These are phyloP conservation scores for Sarcocystis neurona DNA, from an alignment of 169 alveolate genomes.

Conservation along the genomic window DNA sequence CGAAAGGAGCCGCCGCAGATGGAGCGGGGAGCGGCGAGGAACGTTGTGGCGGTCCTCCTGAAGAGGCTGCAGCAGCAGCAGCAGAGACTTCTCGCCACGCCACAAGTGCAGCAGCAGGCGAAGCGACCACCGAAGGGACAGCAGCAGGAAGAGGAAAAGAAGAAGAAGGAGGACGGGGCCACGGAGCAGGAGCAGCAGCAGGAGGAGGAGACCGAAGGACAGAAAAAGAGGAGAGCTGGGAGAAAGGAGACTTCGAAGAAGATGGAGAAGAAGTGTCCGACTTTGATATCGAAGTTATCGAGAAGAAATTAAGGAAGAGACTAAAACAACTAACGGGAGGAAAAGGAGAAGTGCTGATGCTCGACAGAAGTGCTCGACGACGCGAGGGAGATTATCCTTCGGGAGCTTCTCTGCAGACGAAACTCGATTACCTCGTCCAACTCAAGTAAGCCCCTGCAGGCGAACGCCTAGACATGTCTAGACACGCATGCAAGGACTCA, in stretches of 20 bases:
- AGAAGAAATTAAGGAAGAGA: background rate
- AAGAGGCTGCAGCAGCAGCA: too few species aligned
- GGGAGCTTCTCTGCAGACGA: background rate
- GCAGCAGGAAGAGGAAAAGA: too few species aligned
- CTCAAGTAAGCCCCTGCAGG: background rate
- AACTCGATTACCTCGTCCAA: background rate
- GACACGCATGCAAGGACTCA: background rate
- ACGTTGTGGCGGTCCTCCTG: too few species aligned
- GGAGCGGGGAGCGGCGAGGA: too few species aligned
- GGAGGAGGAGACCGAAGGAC: background rate
- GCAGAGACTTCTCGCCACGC: too few species aligned
- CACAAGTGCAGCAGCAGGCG: too few species aligned
- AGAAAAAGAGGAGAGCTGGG: background rate
- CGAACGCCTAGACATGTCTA: background rate
- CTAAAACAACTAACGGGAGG: background rate
- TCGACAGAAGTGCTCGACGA: background rate
- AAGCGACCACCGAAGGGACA: too few species aligned
- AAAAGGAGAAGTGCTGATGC: background rate
- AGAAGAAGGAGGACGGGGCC: background rate
- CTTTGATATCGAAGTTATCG: background rate
- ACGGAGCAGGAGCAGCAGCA: slow-evolving; percentile 4
- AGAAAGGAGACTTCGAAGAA: background rate
- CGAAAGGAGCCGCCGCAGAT: too few species aligned
- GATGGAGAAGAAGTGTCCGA: background rate
- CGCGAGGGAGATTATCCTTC: slow-evolving; percentile 1